Evolutionary conservation across 179 eudicot genomes (phyloP).

Genomic region (Actinidia chinensis): DNA sequence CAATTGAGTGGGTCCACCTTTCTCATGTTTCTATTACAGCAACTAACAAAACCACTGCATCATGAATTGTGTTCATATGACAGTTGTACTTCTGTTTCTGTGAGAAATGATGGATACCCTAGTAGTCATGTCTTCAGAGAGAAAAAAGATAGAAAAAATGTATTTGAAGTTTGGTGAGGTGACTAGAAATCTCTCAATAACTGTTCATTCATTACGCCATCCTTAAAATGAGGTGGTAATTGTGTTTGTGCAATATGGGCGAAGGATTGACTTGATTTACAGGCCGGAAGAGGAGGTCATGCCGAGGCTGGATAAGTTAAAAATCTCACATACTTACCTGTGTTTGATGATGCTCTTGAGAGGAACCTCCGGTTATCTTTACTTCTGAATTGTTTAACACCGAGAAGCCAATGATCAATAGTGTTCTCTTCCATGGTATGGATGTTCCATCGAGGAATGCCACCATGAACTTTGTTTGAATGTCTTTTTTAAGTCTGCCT

Average conservation of each 20-base stretch:
- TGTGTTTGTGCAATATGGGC: conserved; percentile 69
- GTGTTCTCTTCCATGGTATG: background rate
- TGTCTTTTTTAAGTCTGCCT: background rate
- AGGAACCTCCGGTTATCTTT: background rate
- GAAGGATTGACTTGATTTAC: conserved; percentile 89
- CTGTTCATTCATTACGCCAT: background rate
- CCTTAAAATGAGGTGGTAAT: background rate
- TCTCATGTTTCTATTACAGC: too few relatives aligned
- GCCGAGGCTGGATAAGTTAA: conserved; percentile 83
- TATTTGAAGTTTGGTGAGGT: too few relatives aligned
- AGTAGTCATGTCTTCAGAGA: too few relatives aligned
- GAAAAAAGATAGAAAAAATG: too few relatives aligned
- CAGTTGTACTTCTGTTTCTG: too few relatives aligned
- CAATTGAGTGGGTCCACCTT: too few relatives aligned
- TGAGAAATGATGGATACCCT: too few relatives aligned
- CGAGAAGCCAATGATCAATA: background rate
- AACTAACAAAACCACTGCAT: too few relatives aligned
- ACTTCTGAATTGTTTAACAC: background rate
- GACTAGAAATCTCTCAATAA: too few relatives aligned
- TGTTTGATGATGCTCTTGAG: conserved; percentile 21
- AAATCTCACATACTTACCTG: conserved; percentile 71
- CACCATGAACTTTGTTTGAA: background rate
- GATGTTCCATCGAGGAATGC: background rate
- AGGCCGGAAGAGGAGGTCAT: conserved; percentile 85
- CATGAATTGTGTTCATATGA: too few relatives aligned